These are phyloP conservation scores for Apiosordaria backusii DNA, from an alignment of 495 filamentous ascomycete species.

Conservation along the genomic window DNA sequence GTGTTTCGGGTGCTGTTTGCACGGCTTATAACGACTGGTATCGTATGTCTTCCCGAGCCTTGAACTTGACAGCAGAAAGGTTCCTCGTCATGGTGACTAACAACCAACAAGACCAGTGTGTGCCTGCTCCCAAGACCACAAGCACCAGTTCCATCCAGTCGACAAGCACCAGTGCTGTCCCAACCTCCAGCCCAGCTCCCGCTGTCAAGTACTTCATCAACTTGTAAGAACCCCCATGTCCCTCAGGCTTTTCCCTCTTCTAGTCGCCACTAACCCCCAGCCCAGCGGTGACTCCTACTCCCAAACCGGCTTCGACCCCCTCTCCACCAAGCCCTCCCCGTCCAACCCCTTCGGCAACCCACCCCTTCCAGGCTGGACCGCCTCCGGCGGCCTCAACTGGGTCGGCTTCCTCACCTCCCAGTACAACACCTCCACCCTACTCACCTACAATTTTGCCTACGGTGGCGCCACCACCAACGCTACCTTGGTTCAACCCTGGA, in stretches of 20 bases:
- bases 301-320: conserved; percentile 61
- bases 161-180: background rate
- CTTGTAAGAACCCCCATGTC: conserved; percentile 21
- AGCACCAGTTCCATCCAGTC: background rate
- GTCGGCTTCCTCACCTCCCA: conserved; percentile 60
- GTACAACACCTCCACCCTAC: conserved; percentile 56
- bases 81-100: background rate
- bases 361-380: conserved; percentile 55
- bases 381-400: conserved; percentile 64
- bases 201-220: conserved; percentile 33
- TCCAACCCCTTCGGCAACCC: conserved; percentile 78
- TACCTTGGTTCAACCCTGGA: conserved; percentile 47
- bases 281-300: conserved; percentile 53
- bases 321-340: conserved; percentile 55
- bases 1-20: conserved; percentile 20
- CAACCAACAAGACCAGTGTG: conserved; percentile 18
- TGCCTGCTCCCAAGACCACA: conserved; percentile 14
- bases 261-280: background rate
- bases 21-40: conserved; percentile 22
- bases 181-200: conserved; percentile 4
- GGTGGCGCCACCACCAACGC: conserved; percentile 67
- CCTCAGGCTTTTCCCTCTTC: background rate
- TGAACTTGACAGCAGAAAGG: background rate
- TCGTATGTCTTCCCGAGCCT: conserved; percentile 11
- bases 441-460: conserved; percentile 67